phyloP scores from a whole-genome alignment of 169 alveolate species.

The Miamiensis avidus region DNA sequence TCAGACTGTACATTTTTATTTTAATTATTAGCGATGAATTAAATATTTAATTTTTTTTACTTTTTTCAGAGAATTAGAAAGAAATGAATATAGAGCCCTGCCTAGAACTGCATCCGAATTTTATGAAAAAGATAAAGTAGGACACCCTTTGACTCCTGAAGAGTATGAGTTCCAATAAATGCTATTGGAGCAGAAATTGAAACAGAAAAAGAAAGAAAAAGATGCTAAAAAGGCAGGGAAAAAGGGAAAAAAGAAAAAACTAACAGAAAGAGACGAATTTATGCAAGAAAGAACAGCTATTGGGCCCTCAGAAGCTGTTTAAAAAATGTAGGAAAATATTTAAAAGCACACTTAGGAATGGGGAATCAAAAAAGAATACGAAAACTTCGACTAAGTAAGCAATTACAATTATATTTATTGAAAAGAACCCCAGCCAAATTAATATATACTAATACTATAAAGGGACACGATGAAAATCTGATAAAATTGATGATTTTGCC shows the following conservation, averaged over 20 bases:
- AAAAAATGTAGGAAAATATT: constrained; percentile 38
- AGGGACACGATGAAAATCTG: constrained; percentile 9
- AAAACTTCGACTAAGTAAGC: not conserved
- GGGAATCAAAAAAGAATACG: constrained; percentile 8
- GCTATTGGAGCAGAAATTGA: constrained; percentile 58
- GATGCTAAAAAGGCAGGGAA: constrained; percentile 38
- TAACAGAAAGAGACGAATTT: constrained; percentile 22
- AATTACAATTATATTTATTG: too few species aligned
- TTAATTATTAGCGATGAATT: constrained; percentile 2
- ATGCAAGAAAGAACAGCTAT: constrained; percentile 30
- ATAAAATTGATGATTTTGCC: constrained; percentile 14
- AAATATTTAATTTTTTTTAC: too few species aligned
- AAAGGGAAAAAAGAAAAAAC: constrained; percentile 16
- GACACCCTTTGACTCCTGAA: constrained; percentile 72
- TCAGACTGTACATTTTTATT: constrained; percentile 49
- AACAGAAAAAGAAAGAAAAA: constrained; percentile 53
- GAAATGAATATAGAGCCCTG: constrained; percentile 41
- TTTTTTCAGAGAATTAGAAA: constrained; percentile 21
- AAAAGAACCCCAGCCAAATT: too few species aligned
- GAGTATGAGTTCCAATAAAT: constrained; percentile 70
- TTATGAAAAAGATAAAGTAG: constrained; percentile 55
- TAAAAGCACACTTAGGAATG: constrained; percentile 24
- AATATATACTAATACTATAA: too few species aligned
- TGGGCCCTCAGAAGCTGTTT: constrained; percentile 45
- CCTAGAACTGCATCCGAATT: constrained; percentile 61